Conservation (phyloP, 768 basidiomycete species). For the Melanogaster broomeanus region DNA sequence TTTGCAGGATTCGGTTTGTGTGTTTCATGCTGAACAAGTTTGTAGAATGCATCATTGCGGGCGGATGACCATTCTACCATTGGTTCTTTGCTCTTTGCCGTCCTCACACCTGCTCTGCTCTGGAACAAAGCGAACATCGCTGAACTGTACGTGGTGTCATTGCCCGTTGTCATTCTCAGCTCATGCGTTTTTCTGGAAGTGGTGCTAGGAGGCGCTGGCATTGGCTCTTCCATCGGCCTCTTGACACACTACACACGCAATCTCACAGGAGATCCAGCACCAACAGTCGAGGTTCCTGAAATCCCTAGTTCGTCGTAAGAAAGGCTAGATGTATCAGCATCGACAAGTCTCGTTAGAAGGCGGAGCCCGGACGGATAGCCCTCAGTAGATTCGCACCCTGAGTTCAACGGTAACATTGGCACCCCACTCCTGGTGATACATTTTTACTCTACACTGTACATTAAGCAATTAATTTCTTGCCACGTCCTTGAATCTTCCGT, state of each 20-base stretch:
- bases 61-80: constrained; percentile 77
- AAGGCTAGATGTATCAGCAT: not conserved
- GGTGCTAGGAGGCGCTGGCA: constrained; percentile 68
- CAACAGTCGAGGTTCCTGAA: constrained; percentile 39
- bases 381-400: not conserved
- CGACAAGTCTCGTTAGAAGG: not conserved
- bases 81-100: constrained; percentile 62
- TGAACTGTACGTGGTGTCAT: constrained; percentile 53
- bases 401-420: not conserved
- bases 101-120: constrained; percentile 67
- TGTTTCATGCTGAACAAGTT: constrained; percentile 2
- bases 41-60: constrained; percentile 57
- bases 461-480: constrained; percentile 30
- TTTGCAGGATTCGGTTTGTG: not conserved
- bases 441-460: constrained; percentile 14
- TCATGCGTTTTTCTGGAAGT: constrained; percentile 41
- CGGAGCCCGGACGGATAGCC: not conserved
- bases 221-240: constrained; percentile 64
- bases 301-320: constrained; percentile 17
- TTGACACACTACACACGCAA: constrained; percentile 56
- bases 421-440: not conserved
- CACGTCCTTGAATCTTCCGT: constrained; percentile 64
- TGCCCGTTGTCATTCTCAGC: not conserved
- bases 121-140: constrained; percentile 66
- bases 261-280: constrained; percentile 55